These are phyloP conservation scores for Ambrosiella cleistominuta DNA, from an alignment of 2,329 filamentous ascomycete species.

Conservation along the genomic window DNA sequence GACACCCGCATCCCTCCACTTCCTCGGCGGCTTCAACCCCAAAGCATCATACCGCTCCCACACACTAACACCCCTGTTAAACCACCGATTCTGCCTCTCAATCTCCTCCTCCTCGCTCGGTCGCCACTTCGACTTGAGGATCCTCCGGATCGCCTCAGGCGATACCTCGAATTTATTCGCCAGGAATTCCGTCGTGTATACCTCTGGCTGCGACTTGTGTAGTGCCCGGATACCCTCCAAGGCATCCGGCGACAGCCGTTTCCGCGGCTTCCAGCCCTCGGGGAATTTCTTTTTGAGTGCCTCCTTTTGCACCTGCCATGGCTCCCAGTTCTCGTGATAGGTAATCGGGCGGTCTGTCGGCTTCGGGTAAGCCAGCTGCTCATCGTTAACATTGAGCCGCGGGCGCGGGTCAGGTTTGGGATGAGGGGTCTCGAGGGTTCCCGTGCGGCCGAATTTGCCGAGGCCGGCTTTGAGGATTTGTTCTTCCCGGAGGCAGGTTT, in stretches of 20 bases:
- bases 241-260: slow-evolving; percentile 79
- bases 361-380: neutral
- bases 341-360: neutral
- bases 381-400: too few relatives aligned
- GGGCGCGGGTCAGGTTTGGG: neutral
- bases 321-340: slow-evolving; percentile 18
- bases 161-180: slow-evolving; percentile 72
- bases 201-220: slow-evolving; percentile 56
- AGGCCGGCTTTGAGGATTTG: neutral
- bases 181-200: slow-evolving; percentile 58
- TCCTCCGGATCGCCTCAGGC: slow-evolving; percentile 69
- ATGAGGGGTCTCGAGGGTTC: neutral
- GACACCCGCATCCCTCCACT: slow-evolving; percentile 40
- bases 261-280: slow-evolving; percentile 64
- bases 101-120: slow-evolving; percentile 39
- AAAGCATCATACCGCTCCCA: slow-evolving; percentile 43
- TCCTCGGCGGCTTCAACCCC: slow-evolving; percentile 42
- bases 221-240: slow-evolving; percentile 77
- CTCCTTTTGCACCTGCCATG: slow-evolving; percentile 61
- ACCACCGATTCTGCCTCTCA: slow-evolving; percentile 42
- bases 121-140: slow-evolving; percentile 63
- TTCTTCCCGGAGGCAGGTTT: neutral
- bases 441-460: neutral
- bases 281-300: slow-evolving; percentile 64
- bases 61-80: slow-evolving; percentile 39